A percentile compares a stretch with the other conserved stretches of the same genome.
Conservation (phyloP, 257 asterid species). For the Fraxinus anomala region DNA sequence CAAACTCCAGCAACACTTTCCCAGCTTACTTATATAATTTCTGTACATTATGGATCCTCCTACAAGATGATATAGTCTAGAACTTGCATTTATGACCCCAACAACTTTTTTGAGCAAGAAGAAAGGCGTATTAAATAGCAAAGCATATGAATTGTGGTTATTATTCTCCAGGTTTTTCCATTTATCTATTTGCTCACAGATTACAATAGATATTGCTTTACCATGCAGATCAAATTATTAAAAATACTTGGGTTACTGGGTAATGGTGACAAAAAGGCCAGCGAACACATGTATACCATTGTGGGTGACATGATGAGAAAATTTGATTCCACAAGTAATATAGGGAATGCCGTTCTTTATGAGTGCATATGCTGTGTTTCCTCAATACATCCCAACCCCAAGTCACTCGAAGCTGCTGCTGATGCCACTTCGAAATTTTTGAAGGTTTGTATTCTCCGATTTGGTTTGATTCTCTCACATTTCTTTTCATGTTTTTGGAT, state of each 20-base stretch:
- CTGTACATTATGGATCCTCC: constrained; percentile 9
- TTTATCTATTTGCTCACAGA: neutral
- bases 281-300: constrained; percentile 94
- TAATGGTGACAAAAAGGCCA: constrained; percentile 85
- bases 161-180: neutral
- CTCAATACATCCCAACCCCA: constrained; percentile 81
- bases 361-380: constrained; percentile 93
- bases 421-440: constrained; percentile 84
- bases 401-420: constrained; percentile 87
- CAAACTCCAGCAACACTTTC: constrained; percentile 13
- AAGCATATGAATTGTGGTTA: constrained; percentile 12
- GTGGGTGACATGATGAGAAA: constrained; percentile 84
- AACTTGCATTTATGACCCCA: constrained; percentile 3
- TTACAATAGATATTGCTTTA: constrained; percentile 1
- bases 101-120: neutral
- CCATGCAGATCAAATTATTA: constrained; percentile 78
- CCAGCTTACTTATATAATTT: constrained; percentile 17
- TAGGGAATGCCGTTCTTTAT: constrained; percentile 90
- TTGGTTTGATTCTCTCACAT: constrained; percentile 14
- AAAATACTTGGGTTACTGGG: constrained; percentile 81
- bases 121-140: constrained; percentile 9
- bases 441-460: constrained; percentile 26
- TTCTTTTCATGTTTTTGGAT: constrained; percentile 13
- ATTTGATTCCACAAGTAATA: constrained; percentile 80
- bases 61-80: neutral